Base-by-base conservation (phyloP, 225 moss, liverwort and hornwort species). In the Anthoceros angustus region DNA sequence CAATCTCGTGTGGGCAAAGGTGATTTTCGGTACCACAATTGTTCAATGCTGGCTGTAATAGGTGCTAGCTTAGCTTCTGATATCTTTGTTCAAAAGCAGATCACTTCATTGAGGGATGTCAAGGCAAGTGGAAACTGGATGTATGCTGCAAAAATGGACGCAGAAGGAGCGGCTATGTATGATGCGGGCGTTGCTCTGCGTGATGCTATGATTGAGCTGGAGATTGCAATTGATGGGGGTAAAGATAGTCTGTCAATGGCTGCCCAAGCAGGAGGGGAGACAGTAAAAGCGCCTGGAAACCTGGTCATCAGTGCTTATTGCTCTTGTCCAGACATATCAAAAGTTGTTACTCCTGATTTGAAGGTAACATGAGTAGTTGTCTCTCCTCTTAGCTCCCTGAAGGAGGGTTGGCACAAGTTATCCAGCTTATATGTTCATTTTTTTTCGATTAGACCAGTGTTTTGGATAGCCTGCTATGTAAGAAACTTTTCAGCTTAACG, bases 111-210 rank as follows among this genome's bases (percentile, higher is more conserved):
- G 78, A 87, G 82, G 86, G 95, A 91, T 72, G 80, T 98, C 62
- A 98, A 98, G 74, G 95, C 95, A 16, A 98, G 95, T 71, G 95
- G 95, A 42, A 98, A 98, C 64, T 98, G 88, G 95, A 98, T 98
- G 95, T 98, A 98, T 72, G 95, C 95, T 71, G 95, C 95, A 40
- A 98, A 98, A 78, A 75, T 98, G 50, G 87, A 88, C 46, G 85
- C 88, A 63, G 91, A 98, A 68, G 95, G 95, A 72, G 95, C 91
- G 64, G 84, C 86, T 63, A 98, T 98, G 95, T 98, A 88, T 71
- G 95, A 98, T 74, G 95, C 95, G 70, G 91, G 88, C 4, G 79
- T 85, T 69, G 82, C 95, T 41, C 74, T 98, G 5, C 88, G 85
- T 67, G 91, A 98, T 63, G 91, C 88, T 42, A 98, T 98, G 95